Percentiles rank a stretch among this genome's conserved stretches.
Evolutionary conservation across 2,329 filamentous ascomycete species (phyloP).

Genomic region (Aspergillus latus): DNA sequence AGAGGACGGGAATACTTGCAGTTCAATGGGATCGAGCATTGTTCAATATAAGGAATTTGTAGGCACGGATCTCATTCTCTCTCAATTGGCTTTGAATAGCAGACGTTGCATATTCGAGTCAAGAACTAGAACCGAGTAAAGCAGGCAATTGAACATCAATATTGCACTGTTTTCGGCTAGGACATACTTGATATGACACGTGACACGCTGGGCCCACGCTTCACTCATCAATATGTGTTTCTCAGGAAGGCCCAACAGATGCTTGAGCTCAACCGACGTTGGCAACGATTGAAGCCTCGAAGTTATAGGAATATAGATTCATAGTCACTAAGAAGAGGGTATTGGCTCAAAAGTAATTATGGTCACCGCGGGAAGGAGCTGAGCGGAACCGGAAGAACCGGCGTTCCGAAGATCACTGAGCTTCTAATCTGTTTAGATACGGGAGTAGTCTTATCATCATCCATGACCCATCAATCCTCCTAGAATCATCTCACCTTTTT

Average conservation of each 20-base stretch:
- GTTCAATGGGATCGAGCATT: conserved; percentile 33
- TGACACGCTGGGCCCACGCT: not conserved
- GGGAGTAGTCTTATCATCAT: not conserved
- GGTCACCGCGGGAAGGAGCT: not conserved
- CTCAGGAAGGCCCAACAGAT: too few relatives aligned
- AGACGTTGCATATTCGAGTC: too few relatives aligned
- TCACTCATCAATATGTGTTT: too few relatives aligned
- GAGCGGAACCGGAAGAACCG: not conserved
- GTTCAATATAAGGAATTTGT: not conserved
- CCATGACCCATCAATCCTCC: not conserved
- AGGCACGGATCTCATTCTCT: not conserved
- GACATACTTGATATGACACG: not conserved
- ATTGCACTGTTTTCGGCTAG: not conserved
- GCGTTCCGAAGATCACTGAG: not conserved
- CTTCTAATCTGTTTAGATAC: not conserved
- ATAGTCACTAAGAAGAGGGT: too few relatives aligned
- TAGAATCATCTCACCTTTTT: not conserved
- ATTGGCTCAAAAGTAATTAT: too few relatives aligned
- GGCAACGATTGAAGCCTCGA: too few relatives aligned
- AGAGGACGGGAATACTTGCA: conserved; percentile 53
- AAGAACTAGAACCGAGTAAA: too few relatives aligned
- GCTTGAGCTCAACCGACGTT: too few relatives aligned
- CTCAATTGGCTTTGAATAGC: too few relatives aligned
- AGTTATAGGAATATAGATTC: too few relatives aligned
- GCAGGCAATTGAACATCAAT: not conserved